These are phyloP conservation scores for Danielia reshetovae DNA, from an alignment of 805 yeast genomes.

Conservation along the genomic window DNA sequence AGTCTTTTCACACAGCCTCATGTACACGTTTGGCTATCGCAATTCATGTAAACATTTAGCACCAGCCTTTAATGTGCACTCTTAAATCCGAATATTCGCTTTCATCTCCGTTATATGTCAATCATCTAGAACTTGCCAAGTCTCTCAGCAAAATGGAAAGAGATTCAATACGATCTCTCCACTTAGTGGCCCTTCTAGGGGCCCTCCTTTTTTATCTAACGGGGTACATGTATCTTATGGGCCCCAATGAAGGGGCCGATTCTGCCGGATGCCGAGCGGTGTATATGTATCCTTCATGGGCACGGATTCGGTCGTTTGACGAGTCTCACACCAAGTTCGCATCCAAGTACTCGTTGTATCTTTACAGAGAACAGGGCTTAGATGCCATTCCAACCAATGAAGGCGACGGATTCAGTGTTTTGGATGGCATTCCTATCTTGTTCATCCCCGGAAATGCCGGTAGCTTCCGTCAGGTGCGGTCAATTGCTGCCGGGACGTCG, in stretches of 20 bases:
- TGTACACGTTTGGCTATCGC: no score
- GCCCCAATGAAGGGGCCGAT: slow-evolving; percentile 27
- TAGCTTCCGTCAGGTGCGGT: slow-evolving; percentile 80
- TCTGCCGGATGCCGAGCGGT: slow-evolving; percentile 55
- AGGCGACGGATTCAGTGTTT: slow-evolving; percentile 23
- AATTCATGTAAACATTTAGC: no score
- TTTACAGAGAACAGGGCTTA: slow-evolving; percentile 79
- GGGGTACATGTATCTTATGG: slow-evolving; percentile 8
- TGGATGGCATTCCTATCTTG: slow-evolving; percentile 79
- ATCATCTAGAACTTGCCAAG: no score
- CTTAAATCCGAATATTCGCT: no score
- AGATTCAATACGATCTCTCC: slow-evolving; percentile 14
- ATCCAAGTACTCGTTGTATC: slow-evolving; percentile 74
- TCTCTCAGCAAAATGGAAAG: slow-evolving; percentile 8
- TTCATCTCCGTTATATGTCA: no score
- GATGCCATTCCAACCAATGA: slow-evolving; percentile 50
- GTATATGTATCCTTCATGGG: slow-evolving; percentile 82
- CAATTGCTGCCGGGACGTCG: slow-evolving; percentile 83
- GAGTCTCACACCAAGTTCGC: slow-evolving; percentile 65
- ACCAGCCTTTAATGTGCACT: no score
- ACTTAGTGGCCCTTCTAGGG: slow-evolving; percentile 10
- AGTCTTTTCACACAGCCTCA: no score
- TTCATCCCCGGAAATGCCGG: slow-evolving; percentile 99
- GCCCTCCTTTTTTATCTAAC: slow-evolving; percentile 8
- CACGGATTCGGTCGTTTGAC: slow-evolving; percentile 70